Conservation (phyloP, 768 basidiomycete genomes). For the Trametes elegans region DNA sequence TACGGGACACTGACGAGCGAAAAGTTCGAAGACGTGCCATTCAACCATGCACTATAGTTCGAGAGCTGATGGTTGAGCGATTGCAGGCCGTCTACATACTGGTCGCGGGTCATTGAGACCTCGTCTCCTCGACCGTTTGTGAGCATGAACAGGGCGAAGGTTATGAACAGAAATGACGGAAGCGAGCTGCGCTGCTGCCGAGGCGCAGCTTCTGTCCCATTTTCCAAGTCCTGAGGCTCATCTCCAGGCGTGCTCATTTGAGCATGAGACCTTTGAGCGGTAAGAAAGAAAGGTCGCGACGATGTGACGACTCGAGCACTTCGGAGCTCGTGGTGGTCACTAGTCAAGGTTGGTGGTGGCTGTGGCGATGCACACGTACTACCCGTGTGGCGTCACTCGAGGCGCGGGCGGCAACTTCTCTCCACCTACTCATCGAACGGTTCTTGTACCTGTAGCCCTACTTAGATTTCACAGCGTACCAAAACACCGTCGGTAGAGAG, state of each 20-base stretch:
- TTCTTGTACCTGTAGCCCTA: no score
- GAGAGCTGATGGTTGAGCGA: slow-evolving; percentile 56
- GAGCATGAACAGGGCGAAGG: slow-evolving; percentile 75
- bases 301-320: no score
- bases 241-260: slow-evolving; percentile 6
- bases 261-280: no score
- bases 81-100: slow-evolving; percentile 64
- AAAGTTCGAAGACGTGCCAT: slow-evolving; percentile 14
- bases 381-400: no score
- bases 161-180: slow-evolving; percentile 71
- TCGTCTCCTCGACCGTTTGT: slow-evolving; percentile 74
- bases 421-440: no score
- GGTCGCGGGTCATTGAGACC: slow-evolving; percentile 51
- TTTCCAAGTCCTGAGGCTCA: slow-evolving; percentile 20
- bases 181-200: slow-evolving; percentile 56
- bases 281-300: no score
- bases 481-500: no score
- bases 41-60: slow-evolving; percentile 25
- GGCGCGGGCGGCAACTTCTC: no score
- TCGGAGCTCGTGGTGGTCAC: no score
- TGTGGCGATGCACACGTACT: no score
- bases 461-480: no score
- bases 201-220: slow-evolving; percentile 9
- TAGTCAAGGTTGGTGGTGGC: no score
- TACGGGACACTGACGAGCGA: slow-evolving; percentile 14